Evolutionary conservation across 1,284 basidiomycete species (phyloP).

Genomic region (Ceratobasidium sp.): DNA sequence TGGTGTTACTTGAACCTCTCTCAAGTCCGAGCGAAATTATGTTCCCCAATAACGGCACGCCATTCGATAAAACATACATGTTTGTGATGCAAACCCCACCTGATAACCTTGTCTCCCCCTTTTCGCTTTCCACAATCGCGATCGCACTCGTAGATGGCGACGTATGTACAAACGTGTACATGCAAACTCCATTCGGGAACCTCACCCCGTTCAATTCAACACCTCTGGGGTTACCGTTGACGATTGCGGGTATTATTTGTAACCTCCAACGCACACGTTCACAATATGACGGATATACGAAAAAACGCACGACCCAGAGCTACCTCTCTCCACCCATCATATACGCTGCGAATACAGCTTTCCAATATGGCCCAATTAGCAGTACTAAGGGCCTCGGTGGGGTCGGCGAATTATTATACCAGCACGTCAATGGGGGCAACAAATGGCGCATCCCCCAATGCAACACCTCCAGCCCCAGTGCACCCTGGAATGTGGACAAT

Average conservation of each 20-base stretch:
- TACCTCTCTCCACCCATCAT: not conserved
- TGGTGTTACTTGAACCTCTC: not conserved
- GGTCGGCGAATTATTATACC: conserved; percentile 3
- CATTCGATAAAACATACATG: not conserved
- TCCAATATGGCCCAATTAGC: not conserved
- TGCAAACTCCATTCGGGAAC: conserved; percentile 10
- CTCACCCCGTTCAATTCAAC: not conserved
- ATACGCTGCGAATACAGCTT: not conserved
- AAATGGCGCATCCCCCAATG: conserved; percentile 12
- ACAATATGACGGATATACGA: not conserved
- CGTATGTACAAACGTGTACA: not conserved
- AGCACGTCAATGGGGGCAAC: not conserved
- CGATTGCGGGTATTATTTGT: conserved; percentile 5
- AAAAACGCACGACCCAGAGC: not conserved
- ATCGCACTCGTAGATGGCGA: not conserved
- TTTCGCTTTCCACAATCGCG: not conserved
- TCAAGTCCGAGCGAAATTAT: not conserved
- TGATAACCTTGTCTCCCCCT: not conserved
- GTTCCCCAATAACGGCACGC: not conserved
- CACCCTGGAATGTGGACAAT: not conserved
- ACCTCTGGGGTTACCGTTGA: not conserved
- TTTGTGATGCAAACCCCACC: not conserved
- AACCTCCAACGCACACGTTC: conserved; percentile 6
- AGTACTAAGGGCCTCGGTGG: not conserved
- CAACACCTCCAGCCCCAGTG: not conserved